Evolutionary conservation across 164 flowering plant genomes (phyloP), one percentile per base, ranked within the genome.

Genomic region (Stephania cephalantha): DNA sequence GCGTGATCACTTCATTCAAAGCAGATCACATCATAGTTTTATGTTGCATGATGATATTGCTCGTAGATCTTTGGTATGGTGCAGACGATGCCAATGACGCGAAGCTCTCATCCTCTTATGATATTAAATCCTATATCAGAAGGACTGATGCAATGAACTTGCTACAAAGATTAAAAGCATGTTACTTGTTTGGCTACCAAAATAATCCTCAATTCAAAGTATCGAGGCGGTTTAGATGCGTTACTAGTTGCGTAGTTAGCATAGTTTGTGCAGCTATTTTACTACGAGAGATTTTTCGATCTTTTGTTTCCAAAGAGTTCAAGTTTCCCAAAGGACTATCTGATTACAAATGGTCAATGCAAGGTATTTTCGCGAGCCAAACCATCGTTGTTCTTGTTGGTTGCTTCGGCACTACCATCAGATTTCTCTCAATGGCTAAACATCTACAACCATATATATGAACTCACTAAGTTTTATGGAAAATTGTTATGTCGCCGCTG

Each of bases 41-140:
- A 50, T 46, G 29, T 46, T 74, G 76, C 35, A 65, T 74, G 70
- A 25, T 74, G 45, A 4, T 66, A 13, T 74, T 74, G 45, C 76
- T 74, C 42, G 6, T 11, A 7, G 44, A 46, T 22, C 5, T 74
- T 30, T 74, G 76, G 70, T 22, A 12, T 46, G 46, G 52, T 3
- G 13, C 17, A 1, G 63, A 2, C 4, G 13, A 50, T 10, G 15
- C 15, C 55, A 50, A 50, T 50, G 15, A 15, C 0, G 15, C 9
- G 15, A 50, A 50, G 9, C 15, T 7, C 15, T 10, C 15, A 10
- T 50, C 55, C 55, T 10, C 15, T 50, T 20, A 58, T 58, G 0
- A 22, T 1, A 58, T 17, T 58, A 58, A 58, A 2, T 58, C n/a
- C 7, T 58, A 0, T 17, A 18, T 3, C 7, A 8, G 9, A 8